phyloP scores from a whole-genome alignment of 2,329 filamentous ascomycete species.

The Talaromyces sp. region DNA sequence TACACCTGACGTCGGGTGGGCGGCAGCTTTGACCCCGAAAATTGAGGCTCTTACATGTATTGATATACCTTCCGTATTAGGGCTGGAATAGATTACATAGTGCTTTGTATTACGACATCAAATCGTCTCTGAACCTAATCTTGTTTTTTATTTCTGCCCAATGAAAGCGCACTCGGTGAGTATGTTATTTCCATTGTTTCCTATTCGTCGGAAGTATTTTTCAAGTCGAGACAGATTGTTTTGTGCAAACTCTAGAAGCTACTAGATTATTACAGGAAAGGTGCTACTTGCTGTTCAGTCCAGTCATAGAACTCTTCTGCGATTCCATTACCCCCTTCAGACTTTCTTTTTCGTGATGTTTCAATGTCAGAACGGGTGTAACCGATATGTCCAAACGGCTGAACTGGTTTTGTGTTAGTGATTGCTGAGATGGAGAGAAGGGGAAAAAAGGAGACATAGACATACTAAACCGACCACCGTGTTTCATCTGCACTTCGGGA shows the following conservation, averaged over 20 bases:
- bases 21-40: slow-evolving; percentile 1
- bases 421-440: background rate
- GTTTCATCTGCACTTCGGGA: background rate
- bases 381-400: background rate
- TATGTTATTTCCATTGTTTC: background rate
- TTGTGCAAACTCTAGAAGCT: no score
- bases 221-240: no score
- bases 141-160: background rate
- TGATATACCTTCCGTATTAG: background rate
- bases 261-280: background rate
- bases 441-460: background rate
- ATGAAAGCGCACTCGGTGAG: background rate
- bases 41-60: background rate
- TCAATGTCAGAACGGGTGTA: background rate
- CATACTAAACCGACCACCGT: background rate
- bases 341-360: background rate
- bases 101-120: background rate
- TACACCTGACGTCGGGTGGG: background rate
- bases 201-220: background rate
- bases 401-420: background rate
- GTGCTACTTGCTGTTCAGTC: background rate
- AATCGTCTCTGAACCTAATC: background rate
- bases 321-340: background rate
- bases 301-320: background rate
- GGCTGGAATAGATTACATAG: background rate